Conservation (phyloP, 1,284 basidiomycete species). For the Ceratobasidium papillatum region DNA sequence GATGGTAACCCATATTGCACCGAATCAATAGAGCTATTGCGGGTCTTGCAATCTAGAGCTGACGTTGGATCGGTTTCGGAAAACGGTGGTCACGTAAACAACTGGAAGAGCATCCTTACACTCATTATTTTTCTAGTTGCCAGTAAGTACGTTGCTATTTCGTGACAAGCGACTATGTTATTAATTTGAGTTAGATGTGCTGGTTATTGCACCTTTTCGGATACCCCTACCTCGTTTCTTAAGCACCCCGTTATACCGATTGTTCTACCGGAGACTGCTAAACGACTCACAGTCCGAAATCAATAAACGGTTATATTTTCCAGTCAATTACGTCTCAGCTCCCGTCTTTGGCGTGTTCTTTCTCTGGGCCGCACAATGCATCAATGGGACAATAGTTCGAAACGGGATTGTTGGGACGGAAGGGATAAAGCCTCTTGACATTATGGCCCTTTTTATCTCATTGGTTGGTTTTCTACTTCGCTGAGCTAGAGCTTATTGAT, state of each 20-base stretch:
- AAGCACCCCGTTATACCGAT: neutral
- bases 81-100: slow-evolving; percentile 44
- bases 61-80: slow-evolving; percentile 33
- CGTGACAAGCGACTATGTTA: neutral
- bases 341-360: slow-evolving; percentile 83
- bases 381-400: slow-evolving; percentile 70
- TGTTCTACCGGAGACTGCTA: neutral
- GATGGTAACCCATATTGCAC: neutral
- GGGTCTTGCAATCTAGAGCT: neutral
- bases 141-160: slow-evolving; percentile 57
- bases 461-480: slow-evolving; percentile 59
- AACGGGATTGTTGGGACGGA: slow-evolving; percentile 77
- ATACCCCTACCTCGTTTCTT: slow-evolving; percentile 52
- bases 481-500: neutral
- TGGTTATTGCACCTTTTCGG: slow-evolving; percentile 76
- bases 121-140: slow-evolving; percentile 77
- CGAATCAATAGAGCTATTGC: neutral
- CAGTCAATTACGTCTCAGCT: slow-evolving; percentile 73
- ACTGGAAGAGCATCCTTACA: slow-evolving; percentile 64
- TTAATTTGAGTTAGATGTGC: slow-evolving; percentile 55
- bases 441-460: slow-evolving; percentile 91
- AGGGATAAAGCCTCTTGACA: slow-evolving; percentile 89
- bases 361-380: slow-evolving; percentile 77
- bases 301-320: slow-evolving; percentile 13
- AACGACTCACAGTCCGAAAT: neutral